Conservation (phyloP, 148 eudicot species). For the Rhododendron vialii region DNA sequence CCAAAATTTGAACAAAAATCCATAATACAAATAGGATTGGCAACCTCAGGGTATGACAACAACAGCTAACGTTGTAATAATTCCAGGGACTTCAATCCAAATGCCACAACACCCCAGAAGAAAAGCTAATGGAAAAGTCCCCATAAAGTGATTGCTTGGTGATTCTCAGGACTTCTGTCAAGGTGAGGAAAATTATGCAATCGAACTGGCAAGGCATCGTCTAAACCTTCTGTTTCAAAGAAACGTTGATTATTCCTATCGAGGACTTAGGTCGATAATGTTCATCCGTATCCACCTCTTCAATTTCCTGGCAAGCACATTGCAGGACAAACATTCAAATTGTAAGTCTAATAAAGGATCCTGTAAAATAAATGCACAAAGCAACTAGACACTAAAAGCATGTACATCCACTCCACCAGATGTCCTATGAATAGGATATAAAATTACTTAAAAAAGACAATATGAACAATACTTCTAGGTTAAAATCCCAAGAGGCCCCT, state of each 20-base stretch:
- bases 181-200: background rate
- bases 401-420: background rate
- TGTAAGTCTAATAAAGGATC: background rate
- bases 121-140: background rate
- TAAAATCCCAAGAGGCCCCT: background rate
- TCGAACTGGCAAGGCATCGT: background rate
- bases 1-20: background rate
- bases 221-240: conserved; percentile 59
- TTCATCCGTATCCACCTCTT: conserved; percentile 92
- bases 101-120: background rate
- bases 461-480: background rate
- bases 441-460: background rate
- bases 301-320: conserved; percentile 67
- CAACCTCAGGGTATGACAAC: background rate
- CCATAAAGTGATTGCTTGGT: background rate
- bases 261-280: conserved; percentile 82
- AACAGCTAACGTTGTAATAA: background rate
- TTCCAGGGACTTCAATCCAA: background rate
- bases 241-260: conserved; percentile 61
- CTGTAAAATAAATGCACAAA: background rate
- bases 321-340: background rate
- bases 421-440: background rate
- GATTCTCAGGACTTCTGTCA: background rate
- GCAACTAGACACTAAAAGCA: background rate
- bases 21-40: background rate